A percentile compares a stretch with the other conserved stretches of the same genome.
These are phyloP conservation scores for Entomortierella lignicola DNA, from an alignment of 192 early-diverging fungal species.

Conservation along the genomic window DNA sequence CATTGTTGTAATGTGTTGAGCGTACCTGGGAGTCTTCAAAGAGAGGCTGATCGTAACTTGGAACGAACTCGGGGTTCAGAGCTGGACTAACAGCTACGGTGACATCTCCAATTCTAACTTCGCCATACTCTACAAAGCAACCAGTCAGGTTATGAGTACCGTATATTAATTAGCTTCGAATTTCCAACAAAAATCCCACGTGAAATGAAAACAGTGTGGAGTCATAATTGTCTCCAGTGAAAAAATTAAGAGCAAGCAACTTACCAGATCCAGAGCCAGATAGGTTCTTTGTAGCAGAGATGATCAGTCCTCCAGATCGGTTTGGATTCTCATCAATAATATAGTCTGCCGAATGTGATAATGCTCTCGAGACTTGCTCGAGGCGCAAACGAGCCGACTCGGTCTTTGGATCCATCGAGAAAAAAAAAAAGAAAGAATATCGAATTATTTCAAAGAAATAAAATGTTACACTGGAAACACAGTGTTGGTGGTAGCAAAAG, in stretches of 20 bases:
- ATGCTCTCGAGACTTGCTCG: slow-evolving; percentile 42
- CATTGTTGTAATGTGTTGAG: no score
- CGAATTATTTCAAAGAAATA: neutral
- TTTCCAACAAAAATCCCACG: slow-evolving; percentile 27
- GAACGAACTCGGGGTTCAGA: slow-evolving; percentile 63
- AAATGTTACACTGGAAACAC: neutral
- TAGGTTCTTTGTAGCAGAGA: slow-evolving; percentile 36
- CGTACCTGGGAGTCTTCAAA: slow-evolving; percentile 69
- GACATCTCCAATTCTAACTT: slow-evolving; percentile 69
- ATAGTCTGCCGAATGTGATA: slow-evolving; percentile 54
- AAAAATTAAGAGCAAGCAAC: neutral
- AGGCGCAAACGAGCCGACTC: slow-evolving; percentile 42
- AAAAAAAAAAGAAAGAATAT: neutral
- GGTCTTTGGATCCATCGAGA: slow-evolving; percentile 39
- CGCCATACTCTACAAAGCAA: slow-evolving; percentile 55
- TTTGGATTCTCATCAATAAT: slow-evolving; percentile 46
- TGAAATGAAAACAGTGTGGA: slow-evolving; percentile 12
- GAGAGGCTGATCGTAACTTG: slow-evolving; percentile 59
- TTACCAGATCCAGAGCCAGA: slow-evolving; percentile 27
- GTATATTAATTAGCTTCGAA: no score
- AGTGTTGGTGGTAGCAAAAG: no score
- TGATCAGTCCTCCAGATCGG: slow-evolving; percentile 40
- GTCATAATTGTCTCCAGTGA: neutral
- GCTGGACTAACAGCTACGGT: slow-evolving; percentile 59
- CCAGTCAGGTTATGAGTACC: no score